Evolutionary conservation across 371 early-diverging fungal species (phyloP), one percentile per base, ranked within the genome.

Genomic region (Mucor ambiguus): DNA sequence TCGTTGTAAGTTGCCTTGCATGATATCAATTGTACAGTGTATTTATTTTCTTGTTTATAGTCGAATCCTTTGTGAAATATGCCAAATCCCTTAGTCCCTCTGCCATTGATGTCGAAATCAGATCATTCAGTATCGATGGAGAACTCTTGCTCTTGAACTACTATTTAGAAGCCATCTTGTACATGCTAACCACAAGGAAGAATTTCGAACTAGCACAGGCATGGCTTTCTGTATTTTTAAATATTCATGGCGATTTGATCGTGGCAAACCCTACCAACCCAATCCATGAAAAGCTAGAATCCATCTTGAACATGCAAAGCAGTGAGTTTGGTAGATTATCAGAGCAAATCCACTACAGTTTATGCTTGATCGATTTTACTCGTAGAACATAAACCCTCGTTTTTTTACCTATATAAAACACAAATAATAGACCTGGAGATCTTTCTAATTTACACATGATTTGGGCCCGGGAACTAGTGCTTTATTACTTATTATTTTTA

Each of bases 181-280:
- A 73, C 37, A 87, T 87, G 67, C 71, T 95, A 14, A 73, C 77
- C 60, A 76, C 83, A 20, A 80, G 88, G 61, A 85, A 84, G 49
- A 92, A 95, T 65, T 98, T 94, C 79, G 98, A 98, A 75, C 75
- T 95, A 68, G 87, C 86, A 12, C 90, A 96, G 78, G 89, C 93
- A 16, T 94, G 91, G 79, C 66, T 96, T 63, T 83, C 86, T 29
- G 87, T 89, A 30, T 90, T 93, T 70, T 68, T 95, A 58, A 87
- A 79, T 62, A 88, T 92, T 61, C 93, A 94, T 72, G 90, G 90
- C 20, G 95, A 95, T 70, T 71, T 92, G 35, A 78, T 95, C 57
- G 75, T 86, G 35, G 78, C 82, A n/a, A 89, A 90, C 59, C 82
- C 88, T 0, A 82, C 72, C 6, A 76, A 76, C 38, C 70, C 76